A percentile compares a stretch with the other conserved stretches of the same genome.
Conservation (phyloP, 108 stramenopile species). For the Fragilariopsis cylindrus region DNA sequence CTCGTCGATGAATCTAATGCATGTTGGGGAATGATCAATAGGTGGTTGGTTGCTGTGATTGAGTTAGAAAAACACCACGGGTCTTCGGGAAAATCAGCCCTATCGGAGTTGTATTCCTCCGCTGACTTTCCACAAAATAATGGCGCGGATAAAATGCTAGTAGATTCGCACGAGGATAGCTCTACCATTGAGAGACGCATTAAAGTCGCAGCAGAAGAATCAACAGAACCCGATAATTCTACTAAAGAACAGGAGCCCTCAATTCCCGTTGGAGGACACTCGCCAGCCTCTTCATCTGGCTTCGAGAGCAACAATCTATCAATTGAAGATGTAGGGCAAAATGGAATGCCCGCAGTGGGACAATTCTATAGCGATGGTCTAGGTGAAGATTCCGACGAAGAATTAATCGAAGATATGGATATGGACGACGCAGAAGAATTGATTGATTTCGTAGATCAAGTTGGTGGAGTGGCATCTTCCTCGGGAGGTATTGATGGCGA, state of each 20-base stretch:
- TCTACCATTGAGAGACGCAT: neutral
- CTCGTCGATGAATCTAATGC: constrained; percentile 36
- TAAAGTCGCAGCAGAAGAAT: neutral
- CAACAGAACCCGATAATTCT: constrained; percentile 11
- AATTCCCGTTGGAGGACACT: neutral
- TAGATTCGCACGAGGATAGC: constrained; percentile 10
- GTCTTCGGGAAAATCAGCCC: constrained; percentile 57
- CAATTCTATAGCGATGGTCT: constrained; percentile 2
- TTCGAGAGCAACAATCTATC: neutral
- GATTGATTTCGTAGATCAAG: constrained; percentile 37
- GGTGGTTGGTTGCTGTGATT: constrained; percentile 59
- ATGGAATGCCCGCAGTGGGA: constrained; percentile 7
- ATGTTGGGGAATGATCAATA: constrained; percentile 57
- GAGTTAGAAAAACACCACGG: constrained; percentile 77
- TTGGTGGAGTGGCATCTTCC: neutral
- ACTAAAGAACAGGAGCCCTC: neutral
- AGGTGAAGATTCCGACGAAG: constrained; percentile 30
- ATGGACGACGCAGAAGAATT: constrained; percentile 66
- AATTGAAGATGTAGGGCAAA: neutral
- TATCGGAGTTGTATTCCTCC: constrained; percentile 29
- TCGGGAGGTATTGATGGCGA: constrained; percentile 12
- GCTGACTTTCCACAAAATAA: neutral
- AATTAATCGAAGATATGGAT: constrained; percentile 41
- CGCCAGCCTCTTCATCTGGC: neutral
- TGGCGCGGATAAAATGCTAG: neutral